A percentile compares a stretch with the other conserved stretches of the same genome.
Conservation (phyloP, 768 basidiomycete genomes). For the Mycena floridula region DNA sequence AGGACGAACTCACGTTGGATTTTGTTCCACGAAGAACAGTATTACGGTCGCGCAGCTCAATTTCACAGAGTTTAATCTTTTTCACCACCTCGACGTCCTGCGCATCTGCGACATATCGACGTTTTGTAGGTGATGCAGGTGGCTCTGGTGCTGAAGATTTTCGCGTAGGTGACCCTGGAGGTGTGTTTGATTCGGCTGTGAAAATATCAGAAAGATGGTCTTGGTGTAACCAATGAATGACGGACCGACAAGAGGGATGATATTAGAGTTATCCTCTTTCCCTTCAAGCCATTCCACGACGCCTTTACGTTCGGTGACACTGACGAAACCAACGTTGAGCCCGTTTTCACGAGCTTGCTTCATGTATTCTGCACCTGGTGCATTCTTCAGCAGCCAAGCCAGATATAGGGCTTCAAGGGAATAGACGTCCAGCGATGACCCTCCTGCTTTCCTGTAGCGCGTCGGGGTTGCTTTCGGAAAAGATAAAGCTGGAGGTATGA, state of each 20-base stretch:
- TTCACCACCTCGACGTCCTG: constrained; percentile 84
- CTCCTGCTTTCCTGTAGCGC: constrained; percentile 64
- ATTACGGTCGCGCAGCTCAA: constrained; percentile 79
- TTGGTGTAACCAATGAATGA: constrained; percentile 13
- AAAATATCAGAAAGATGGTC: neutral
- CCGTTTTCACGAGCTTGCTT: constrained; percentile 75
- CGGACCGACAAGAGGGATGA: constrained; percentile 42
- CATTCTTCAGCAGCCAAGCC: constrained; percentile 75
- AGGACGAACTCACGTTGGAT: constrained; percentile 55
- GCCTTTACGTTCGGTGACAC: constrained; percentile 80
- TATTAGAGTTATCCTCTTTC: constrained; percentile 41
- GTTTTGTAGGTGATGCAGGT: constrained; percentile 53
- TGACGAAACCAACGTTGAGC: constrained; percentile 69
- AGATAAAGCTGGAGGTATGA: constrained; percentile 41
- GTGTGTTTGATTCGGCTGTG: constrained; percentile 49
- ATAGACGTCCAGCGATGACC: constrained; percentile 44
- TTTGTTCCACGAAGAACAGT: constrained; percentile 81
- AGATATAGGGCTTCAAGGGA: constrained; percentile 78
- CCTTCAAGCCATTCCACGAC: constrained; percentile 86
- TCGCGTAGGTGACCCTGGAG: constrained; percentile 48
- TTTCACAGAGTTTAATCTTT: constrained; percentile 67
- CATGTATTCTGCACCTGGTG: constrained; percentile 81
- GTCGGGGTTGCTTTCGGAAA: constrained; percentile 76
- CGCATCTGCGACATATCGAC: constrained; percentile 72
- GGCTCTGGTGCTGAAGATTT: constrained; percentile 19